Conservation (phyloP, 2,329 filamentous ascomycete genomes). For the Macrophomina tecta region DNA sequence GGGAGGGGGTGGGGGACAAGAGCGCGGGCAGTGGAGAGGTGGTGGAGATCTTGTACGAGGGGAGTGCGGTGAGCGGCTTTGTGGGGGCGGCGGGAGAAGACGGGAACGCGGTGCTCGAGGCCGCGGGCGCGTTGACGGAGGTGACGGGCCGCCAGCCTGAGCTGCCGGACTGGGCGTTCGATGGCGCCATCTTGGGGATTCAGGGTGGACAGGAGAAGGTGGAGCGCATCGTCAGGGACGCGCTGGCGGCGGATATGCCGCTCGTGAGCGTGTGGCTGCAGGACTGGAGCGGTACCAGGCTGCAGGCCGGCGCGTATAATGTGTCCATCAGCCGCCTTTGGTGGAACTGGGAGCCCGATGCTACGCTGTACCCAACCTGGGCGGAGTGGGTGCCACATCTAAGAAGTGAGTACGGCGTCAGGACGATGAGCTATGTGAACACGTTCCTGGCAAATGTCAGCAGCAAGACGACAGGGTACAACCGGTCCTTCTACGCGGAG, state of each 20-base stretch:
- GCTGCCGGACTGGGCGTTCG: constrained; percentile 35
- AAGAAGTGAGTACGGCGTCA: constrained; percentile 40
- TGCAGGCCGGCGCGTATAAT: constrained; percentile 41
- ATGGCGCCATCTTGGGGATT: constrained; percentile 45
- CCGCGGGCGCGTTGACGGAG: constrained; percentile 39
- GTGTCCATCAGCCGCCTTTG: constrained; percentile 42
- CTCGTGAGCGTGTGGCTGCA: constrained; percentile 47
- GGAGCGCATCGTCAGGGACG: constrained; percentile 41
- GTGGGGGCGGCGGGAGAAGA: background rate
- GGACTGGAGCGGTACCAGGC: constrained; percentile 46
- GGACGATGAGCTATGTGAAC: constrained; percentile 42
- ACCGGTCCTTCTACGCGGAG: constrained; percentile 42
- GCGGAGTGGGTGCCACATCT: constrained; percentile 43
- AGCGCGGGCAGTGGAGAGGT: background rate
- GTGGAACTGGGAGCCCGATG: constrained; percentile 50
- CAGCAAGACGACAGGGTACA: constrained; percentile 41
- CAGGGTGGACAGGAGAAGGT: constrained; percentile 47
- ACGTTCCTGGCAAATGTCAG: constrained; percentile 45
- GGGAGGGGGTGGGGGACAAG: background rate
- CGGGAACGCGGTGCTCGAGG: constrained; percentile 34
- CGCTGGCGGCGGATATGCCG: constrained; percentile 38
- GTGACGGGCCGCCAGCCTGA: constrained; percentile 44
- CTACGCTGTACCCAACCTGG: constrained; percentile 44
- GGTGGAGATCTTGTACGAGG: constrained; percentile 19
- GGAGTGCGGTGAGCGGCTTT: background rate